Evolutionary conservation across 305 asterid species (phyloP), one percentile per base, ranked within the genome.

Genomic region (Fraxinus floribunda): DNA sequence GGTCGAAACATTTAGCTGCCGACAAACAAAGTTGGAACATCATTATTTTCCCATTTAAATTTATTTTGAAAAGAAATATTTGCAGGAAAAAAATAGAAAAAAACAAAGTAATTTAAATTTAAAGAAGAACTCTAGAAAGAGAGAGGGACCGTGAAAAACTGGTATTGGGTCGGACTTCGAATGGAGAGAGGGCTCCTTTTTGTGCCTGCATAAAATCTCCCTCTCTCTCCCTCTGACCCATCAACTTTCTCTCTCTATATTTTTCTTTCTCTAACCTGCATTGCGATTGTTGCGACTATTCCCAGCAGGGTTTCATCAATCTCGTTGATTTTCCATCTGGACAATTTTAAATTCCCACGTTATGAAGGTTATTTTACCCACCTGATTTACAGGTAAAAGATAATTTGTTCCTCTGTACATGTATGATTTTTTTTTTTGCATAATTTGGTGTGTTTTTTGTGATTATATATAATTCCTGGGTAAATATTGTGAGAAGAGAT

Each of bases 81-180:
- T 62, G 34, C 13, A 26, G 35, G 8, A 73, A 57, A 77, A 79
- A 70, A 36, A 49, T 32, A 36, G 74, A 6, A 16, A 24, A 22
- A 20, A 10, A 73, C 5, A 32, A 57, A 6, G 9, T 9, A 26
- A 70, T 71, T 75, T 84, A 68, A 60, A 30, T 71, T 75, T 81
- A 75, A 60, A 80, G 52, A 76, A 38, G 10, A 29, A 36, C 7
- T 4, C 30, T 13, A 9, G 75, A 79, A 78, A 72, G 80, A 84
- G 83, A 79, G 83, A 81, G 85, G 79, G 75, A 52, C 85, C 89
- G 88, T 74, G 85, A 87, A 86, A 84, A 62, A 79, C 76, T 84
- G 87, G 83, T 75, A 78, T 55, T 72, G 83, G 35, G 57, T 29
- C 60, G 55, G 7, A 76, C 57, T 32, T 32, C 57, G 77, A 7